Percentiles rank a stretch among this genome's conserved stretches.
Conservation (phyloP, 441 rosid genomes). For the Breynia disticha region DNA sequence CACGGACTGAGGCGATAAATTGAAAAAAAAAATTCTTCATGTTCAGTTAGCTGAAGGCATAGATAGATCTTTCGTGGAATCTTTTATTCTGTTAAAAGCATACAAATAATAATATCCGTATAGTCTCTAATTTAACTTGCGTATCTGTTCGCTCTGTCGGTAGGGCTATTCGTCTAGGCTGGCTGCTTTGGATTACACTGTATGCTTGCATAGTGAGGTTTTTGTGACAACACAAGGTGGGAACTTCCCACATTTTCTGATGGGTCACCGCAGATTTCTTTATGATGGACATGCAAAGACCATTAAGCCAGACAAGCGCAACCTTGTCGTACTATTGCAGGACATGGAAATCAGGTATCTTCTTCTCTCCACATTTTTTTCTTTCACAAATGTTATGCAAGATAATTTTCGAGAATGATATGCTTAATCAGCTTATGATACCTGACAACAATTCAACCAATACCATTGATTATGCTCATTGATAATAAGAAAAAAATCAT, state of each 20-base stretch:
- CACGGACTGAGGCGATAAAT: neutral
- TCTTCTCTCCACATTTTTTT: neutral
- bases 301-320: slow-evolving; percentile 70
- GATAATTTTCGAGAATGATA: neutral
- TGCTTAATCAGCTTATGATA: neutral
- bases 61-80: no score
- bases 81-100: no score
- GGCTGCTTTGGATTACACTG: slow-evolving; percentile 89
- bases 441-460: no score
- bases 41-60: no score
- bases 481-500: slow-evolving; percentile 2
- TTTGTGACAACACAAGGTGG: slow-evolving; percentile 94
- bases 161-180: slow-evolving; percentile 86
- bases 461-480: neutral
- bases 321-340: slow-evolving; percentile 67
- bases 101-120: neutral
- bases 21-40: no score
- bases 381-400: neutral
- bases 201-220: slow-evolving; percentile 80
- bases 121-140: neutral
- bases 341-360: slow-evolving; percentile 60
- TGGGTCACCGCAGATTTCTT: slow-evolving; percentile 90
- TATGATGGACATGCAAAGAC: slow-evolving; percentile 84
- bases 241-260: slow-evolving; percentile 87
- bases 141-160: slow-evolving; percentile 10